Evolutionary conservation across 2,329 filamentous ascomycete species (phyloP).

Genomic region (Ophiostoma himal-ulmi): DNA sequence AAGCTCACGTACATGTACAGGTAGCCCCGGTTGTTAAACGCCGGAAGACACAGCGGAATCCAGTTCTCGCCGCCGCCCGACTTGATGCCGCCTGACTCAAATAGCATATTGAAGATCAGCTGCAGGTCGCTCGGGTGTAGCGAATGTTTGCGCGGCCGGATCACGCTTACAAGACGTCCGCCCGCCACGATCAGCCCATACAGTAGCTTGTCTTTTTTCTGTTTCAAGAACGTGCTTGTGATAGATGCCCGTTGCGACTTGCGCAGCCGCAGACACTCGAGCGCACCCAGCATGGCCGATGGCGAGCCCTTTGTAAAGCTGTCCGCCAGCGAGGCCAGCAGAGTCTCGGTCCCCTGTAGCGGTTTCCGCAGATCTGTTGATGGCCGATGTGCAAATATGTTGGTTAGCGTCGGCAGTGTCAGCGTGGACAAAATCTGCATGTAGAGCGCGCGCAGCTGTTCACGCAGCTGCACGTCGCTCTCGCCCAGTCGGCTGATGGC

Average conservation of each 20-base stretch:
- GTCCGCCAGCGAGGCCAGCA: slow-evolving; percentile 87
- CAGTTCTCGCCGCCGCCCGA: slow-evolving; percentile 90
- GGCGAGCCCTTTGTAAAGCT: slow-evolving; percentile 91
- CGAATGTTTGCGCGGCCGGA: slow-evolving; percentile 89
- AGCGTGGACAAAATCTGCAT: slow-evolving; percentile 97
- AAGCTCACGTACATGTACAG: slow-evolving; percentile 99
- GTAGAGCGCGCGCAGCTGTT: slow-evolving; percentile 88
- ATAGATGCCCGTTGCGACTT: slow-evolving; percentile 82
- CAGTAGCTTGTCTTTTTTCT: slow-evolving; percentile 69
- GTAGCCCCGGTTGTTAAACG: slow-evolving; percentile 94
- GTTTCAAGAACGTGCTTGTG: slow-evolving; percentile 79
- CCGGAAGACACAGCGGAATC: slow-evolving; percentile 92
- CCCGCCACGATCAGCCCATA: slow-evolving; percentile 93
- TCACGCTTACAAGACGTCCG: slow-evolving; percentile 87
- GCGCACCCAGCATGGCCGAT: slow-evolving; percentile 76
- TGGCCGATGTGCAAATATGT: slow-evolving; percentile 81
- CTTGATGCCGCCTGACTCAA: slow-evolving; percentile 87
- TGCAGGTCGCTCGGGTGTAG: slow-evolving; percentile 93
- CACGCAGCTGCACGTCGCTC: slow-evolving; percentile 78
- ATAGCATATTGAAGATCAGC: slow-evolving; percentile 98
- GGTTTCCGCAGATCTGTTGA: slow-evolving; percentile 91
- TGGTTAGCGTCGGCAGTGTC: slow-evolving; percentile 78
- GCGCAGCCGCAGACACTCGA: slow-evolving; percentile 88
- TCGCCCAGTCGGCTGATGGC: slow-evolving; percentile 90
- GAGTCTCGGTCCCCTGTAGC: slow-evolving; percentile 81